A percentile compares a stretch with the other conserved stretches of the same genome.
phyloP scores from a whole-genome alignment of 495 filamentous ascomycete genomes.

The Letharia lupina region DNA sequence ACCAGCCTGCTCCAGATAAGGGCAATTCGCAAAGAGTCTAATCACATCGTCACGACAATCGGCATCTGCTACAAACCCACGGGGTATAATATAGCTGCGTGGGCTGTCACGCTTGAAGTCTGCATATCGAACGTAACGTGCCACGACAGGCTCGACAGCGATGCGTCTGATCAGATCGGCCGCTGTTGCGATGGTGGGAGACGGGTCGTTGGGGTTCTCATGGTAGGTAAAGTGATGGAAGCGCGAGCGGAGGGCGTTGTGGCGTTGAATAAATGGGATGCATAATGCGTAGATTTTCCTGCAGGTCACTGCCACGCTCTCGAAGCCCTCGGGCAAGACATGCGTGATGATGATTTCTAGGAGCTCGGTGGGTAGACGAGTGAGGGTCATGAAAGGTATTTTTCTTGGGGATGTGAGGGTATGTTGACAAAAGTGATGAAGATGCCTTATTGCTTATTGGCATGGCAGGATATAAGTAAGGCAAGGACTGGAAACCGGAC shows the following conservation, averaged over 20 bases:
- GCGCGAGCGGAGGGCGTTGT: slow-evolving; percentile 32
- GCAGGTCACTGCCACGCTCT: slow-evolving; percentile 35
- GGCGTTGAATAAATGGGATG: slow-evolving; percentile 28
- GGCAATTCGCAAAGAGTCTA: slow-evolving; percentile 28
- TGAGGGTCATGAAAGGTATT: slow-evolving; percentile 12
- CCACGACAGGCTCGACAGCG: slow-evolving; percentile 31
- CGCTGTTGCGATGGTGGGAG: slow-evolving; percentile 22
- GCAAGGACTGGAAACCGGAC: no score
- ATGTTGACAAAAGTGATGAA: no score
- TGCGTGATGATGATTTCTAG: slow-evolving; percentile 28
- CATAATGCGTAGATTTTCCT: slow-evolving; percentile 28
- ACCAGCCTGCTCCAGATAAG: slow-evolving; percentile 29
- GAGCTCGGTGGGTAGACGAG: slow-evolving; percentile 27
- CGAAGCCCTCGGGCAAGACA: slow-evolving; percentile 34
- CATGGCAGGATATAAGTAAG: no score
- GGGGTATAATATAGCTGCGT: slow-evolving; percentile 18
- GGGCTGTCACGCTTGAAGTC: slow-evolving; percentile 27
- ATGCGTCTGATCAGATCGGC: slow-evolving; percentile 30
- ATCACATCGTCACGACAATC: slow-evolving; percentile 26
- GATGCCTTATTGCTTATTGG: no score
- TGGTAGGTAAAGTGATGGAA: slow-evolving; percentile 31
- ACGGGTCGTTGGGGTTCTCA: slow-evolving; percentile 1
- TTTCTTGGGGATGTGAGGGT: background rate
- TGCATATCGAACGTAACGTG: slow-evolving; percentile 31
- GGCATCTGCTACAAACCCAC: slow-evolving; percentile 20